phyloP scores from a whole-genome alignment of 2,329 filamentous ascomycete genomes.

The Aspergillus luchuensis region DNA sequence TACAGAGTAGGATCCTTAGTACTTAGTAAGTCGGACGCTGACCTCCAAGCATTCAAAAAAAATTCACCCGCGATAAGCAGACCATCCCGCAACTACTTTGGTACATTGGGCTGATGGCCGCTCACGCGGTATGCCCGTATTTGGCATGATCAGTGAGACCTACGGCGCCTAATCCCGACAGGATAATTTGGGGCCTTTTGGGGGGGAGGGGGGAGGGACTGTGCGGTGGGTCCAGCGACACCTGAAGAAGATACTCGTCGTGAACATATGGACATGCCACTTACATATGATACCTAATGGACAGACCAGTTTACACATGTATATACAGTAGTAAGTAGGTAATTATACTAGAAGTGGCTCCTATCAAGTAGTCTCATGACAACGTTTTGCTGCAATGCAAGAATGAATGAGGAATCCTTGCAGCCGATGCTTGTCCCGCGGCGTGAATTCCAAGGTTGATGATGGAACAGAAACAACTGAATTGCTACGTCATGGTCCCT shows the following conservation, averaged over 20 bases:
- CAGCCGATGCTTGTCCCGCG: background rate
- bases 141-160: background rate
- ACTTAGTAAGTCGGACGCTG: background rate
- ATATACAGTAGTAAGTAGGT: background rate
- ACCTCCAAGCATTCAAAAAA: background rate
- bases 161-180: background rate
- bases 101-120: too few relatives aligned
- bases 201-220: background rate
- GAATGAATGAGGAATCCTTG: background rate
- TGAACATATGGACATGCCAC: background rate
- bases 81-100: background rate
- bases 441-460: background rate
- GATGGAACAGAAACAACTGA: background rate
- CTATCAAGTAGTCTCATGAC: background rate
- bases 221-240: background rate
- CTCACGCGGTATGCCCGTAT: background rate
- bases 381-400: conserved; percentile 2
- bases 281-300: background rate
- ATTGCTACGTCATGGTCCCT: background rate
- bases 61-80: background rate
- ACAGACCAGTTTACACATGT: background rate
- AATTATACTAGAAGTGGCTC: too few relatives aligned
- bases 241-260: background rate
- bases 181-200: conserved; percentile 7
- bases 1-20: too few relatives aligned